phyloP scores from a whole-genome alignment of 2,329 filamentous ascomycete genomes.

The Sclerotinia subarctica region DNA sequence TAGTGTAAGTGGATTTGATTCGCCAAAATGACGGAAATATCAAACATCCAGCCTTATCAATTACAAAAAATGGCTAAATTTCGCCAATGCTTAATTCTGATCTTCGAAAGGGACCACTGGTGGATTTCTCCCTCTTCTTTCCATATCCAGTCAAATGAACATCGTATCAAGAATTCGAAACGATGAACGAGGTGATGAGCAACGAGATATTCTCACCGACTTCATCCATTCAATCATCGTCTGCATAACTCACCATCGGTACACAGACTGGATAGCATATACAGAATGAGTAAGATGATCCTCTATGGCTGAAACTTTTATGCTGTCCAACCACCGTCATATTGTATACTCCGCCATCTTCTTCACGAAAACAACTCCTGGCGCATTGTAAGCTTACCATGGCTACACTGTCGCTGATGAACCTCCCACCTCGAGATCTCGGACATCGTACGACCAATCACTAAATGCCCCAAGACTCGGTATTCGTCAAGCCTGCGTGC shows the following conservation, averaged over 20 bases:
- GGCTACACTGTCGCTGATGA: not conserved
- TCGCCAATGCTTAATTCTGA: not conserved
- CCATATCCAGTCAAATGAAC: not conserved
- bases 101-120: no score
- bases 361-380: not conserved
- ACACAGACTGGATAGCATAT: not conserved
- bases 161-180: not conserved
- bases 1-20: not conserved
- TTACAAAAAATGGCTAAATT: not conserved
- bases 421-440: not conserved
- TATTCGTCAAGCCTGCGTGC: constrained; percentile 12
- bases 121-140: no score
- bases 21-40: not conserved
- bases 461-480: not conserved
- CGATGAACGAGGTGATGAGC: not conserved
- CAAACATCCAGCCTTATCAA: not conserved
- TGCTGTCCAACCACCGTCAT: constrained; percentile 7
- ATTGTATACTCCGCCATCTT: not conserved
- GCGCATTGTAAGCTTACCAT: constrained; percentile 7
- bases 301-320: not conserved
- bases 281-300: constrained; percentile 3
- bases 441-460: not conserved
- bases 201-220: not conserved
- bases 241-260: not conserved
- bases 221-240: not conserved